Evolutionary conservation across 2,329 filamentous ascomycete species (phyloP), one percentile per base, ranked within the genome.

Genomic region (Xylariomycetidae sp.): DNA sequence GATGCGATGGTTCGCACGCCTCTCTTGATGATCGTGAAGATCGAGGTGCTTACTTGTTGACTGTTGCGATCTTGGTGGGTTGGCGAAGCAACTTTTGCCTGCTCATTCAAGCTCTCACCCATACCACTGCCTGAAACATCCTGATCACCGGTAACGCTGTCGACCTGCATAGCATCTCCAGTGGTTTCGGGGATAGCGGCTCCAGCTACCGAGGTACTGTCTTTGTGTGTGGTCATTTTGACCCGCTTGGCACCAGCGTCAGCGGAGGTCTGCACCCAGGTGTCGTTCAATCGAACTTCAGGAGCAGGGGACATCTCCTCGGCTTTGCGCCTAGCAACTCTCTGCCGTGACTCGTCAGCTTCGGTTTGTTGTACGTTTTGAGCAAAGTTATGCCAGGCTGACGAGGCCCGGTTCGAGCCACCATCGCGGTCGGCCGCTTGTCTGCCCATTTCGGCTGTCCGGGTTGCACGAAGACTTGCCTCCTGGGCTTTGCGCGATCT

Each of bases 231-330:
- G 24, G 46, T 36, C 27, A 65, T 43, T 46, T 61, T 67, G 42
- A 64, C 49, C 19, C 65, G 59, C 53, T 68, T 68, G 36, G 54
- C 56, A 42, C 54, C 57, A 24, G 55, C 58, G 29, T 63, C 56
- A 13, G 56, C 29, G 5, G 54, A 54, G 26, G 56, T 61, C 45
- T 65, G 54, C 22, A 64, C 43, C 63, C 61, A 65, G 4, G 54
- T 60, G 35, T 66, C 63, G 28, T 54, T 60, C 34, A 57, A 48
- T 16, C 53, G 54, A n/a, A 31, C 32, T 18, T 51, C 48, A 8
- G 41, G 40, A 5, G 19, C 19, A 19, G 38, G 35, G 13, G 39
- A 38, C 17, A 38, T 37, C 32, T 44, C 43, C 34, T 45, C 38
- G 25, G 52, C 42, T 47, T 56, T 37, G 40, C 49, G 39, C 38